These are phyloP conservation scores for Usnea hakonensis DNA, from an alignment of 495 filamentous ascomycete genomes.

Conservation along the genomic window DNA sequence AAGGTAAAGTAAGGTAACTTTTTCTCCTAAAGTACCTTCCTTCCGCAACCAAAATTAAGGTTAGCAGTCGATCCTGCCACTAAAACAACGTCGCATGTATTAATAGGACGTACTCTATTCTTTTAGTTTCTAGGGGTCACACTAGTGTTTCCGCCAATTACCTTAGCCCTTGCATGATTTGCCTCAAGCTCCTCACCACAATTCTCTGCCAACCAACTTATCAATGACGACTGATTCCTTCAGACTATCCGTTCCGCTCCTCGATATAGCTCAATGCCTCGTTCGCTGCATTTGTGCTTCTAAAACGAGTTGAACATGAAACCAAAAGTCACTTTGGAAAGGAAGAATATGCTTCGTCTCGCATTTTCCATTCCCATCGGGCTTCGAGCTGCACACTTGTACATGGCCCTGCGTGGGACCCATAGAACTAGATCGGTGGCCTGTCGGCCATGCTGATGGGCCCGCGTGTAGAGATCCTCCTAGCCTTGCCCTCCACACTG, in stretches of 20 bases:
- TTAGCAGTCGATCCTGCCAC: neutral
- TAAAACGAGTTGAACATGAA: neutral
- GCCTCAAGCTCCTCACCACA: neutral
- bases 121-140: neutral
- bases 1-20: no score
- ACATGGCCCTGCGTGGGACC: neutral
- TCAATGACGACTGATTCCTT: neutral
- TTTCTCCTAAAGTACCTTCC: no score
- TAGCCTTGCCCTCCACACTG: neutral
- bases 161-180: neutral
- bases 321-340: neutral
- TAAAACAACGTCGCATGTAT: neutral
- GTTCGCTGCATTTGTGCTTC: neutral
- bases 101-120: no score
- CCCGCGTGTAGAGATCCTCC: neutral
- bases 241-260: neutral
- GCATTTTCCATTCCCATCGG: neutral
- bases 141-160: neutral
- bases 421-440: neutral
- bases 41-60: no score
- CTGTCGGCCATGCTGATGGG: neutral
- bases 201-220: neutral
- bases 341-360: neutral
- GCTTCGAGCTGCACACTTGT: neutral
- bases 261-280: neutral